Conservation (phyloP, 495 filamentous ascomycete genomes). For the Lasiosphaeris hirsuta region DNA sequence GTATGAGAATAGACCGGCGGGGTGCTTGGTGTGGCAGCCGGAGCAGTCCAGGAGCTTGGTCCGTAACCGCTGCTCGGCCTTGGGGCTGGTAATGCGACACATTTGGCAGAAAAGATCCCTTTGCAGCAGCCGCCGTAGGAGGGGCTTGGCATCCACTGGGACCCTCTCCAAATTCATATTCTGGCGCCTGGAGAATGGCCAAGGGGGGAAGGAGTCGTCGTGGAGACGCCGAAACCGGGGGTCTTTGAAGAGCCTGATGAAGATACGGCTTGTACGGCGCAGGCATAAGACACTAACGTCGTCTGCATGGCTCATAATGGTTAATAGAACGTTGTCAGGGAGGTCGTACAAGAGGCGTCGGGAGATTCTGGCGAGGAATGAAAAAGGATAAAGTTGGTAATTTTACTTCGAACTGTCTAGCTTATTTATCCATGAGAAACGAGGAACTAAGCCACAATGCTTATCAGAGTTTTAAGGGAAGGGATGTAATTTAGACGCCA, state of each 20-base stretch:
- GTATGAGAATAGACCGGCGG: background rate
- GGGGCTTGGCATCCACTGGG: background rate
- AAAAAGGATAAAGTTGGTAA: too few relatives aligned
- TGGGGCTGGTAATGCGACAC: background rate
- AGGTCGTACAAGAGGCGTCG: background rate
- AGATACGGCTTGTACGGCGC: background rate
- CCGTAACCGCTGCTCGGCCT: background rate
- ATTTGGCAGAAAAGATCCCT: constrained; percentile 1
- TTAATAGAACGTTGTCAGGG: background rate
- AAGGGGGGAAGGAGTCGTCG: background rate
- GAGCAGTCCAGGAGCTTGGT: constrained; percentile 1
- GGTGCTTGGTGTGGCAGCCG: background rate
- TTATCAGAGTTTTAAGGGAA: too few relatives aligned
- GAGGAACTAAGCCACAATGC: too few relatives aligned
- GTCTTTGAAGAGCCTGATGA: background rate
- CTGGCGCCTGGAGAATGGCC: background rate
- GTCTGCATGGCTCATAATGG: constrained; percentile 2
- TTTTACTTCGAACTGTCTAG: too few relatives aligned
- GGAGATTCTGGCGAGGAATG: too few relatives aligned
- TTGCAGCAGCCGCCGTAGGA: background rate
- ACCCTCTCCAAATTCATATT: background rate
- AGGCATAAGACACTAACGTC: background rate
- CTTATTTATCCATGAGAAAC: too few relatives aligned
- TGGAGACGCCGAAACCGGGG: background rate
- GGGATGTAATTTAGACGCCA: too few relatives aligned